phyloP scores from a whole-genome alignment of 176 grass and related monocot genomes.

The Ensete glaucum region DNA sequence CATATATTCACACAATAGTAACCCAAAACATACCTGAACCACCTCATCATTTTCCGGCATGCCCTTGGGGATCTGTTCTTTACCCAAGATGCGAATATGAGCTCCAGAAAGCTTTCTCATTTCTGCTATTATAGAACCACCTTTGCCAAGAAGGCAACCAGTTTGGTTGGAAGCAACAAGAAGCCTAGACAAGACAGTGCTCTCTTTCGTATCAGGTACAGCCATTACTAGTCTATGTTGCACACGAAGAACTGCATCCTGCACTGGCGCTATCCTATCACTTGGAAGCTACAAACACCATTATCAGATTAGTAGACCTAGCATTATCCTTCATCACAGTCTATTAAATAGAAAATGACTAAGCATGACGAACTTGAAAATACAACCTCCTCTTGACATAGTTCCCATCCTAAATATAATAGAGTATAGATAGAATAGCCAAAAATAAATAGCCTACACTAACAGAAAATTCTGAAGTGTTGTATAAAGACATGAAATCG shows the following conservation, averaged over 20 bases:
- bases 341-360: not conserved
- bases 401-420: no score
- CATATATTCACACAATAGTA: not conserved
- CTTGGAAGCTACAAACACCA: slow-evolving; percentile 44
- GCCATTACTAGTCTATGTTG: slow-evolving; percentile 50
- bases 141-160: slow-evolving; percentile 90
- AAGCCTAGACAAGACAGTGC: slow-evolving; percentile 36
- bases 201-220: slow-evolving; percentile 43
- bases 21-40: slow-evolving; percentile 52
- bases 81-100: slow-evolving; percentile 64
- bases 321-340: not conserved
- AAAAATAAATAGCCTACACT: no score
- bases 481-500: no score
- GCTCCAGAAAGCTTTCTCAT: slow-evolving; percentile 93
- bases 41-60: slow-evolving; percentile 66
- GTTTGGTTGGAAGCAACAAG: slow-evolving; percentile 69
- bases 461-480: no score
- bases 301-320: not conserved
- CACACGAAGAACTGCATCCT: slow-evolving; percentile 83
- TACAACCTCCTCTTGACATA: no score
- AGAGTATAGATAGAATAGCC: no score
- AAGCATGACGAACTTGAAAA: not conserved
- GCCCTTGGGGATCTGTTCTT: slow-evolving; percentile 64
- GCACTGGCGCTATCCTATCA: slow-evolving; percentile 77
- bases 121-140: slow-evolving; percentile 75